These are phyloP conservation scores for Peterozyma toletana DNA, from an alignment of 805 yeast genomes.

Conservation along the genomic window DNA sequence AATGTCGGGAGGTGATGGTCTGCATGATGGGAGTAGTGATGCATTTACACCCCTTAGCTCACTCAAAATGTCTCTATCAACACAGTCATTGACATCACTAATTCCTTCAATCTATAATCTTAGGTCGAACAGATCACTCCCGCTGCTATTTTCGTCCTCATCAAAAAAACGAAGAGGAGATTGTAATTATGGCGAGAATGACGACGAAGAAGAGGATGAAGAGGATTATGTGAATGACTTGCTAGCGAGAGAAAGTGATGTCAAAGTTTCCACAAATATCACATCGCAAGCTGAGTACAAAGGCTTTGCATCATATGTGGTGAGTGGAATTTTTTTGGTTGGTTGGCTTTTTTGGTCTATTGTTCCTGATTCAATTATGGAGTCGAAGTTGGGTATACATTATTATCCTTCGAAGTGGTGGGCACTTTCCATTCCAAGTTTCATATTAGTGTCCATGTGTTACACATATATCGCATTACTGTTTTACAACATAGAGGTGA, in stretches of 20 bases:
- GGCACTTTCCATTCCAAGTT: conserved; percentile 76
- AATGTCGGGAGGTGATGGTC: too few species aligned
- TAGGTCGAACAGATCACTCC: conserved; percentile 14
- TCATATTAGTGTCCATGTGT: conserved; percentile 61
- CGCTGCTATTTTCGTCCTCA: conserved; percentile 10
- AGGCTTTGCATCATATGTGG: conserved; percentile 79
- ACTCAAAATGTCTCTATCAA: conserved; percentile 18
- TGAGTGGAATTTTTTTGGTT: conserved; percentile 47
- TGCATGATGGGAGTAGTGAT: too few species aligned
- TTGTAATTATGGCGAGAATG: conserved; percentile 12
- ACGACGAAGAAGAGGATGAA: conserved; percentile 7
- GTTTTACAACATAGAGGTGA: conserved; percentile 68
- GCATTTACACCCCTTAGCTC: too few species aligned
- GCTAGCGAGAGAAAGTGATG: conserved; percentile 60
- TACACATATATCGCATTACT: conserved; percentile 67
- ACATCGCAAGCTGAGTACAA: conserved; percentile 70
- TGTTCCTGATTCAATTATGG: conserved; percentile 50
- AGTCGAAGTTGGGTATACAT: conserved; percentile 42
- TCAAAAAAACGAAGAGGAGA: too few species aligned
- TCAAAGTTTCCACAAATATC: conserved; percentile 46
- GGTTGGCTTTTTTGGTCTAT: conserved; percentile 71
- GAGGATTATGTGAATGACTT: conserved; percentile 32
- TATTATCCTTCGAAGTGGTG: conserved; percentile 90
- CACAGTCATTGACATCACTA: conserved; percentile 22
- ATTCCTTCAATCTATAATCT: conserved; percentile 20